Base-by-base conservation (phyloP, 805 yeast species). In the Henningerozyma blattae region DNA sequence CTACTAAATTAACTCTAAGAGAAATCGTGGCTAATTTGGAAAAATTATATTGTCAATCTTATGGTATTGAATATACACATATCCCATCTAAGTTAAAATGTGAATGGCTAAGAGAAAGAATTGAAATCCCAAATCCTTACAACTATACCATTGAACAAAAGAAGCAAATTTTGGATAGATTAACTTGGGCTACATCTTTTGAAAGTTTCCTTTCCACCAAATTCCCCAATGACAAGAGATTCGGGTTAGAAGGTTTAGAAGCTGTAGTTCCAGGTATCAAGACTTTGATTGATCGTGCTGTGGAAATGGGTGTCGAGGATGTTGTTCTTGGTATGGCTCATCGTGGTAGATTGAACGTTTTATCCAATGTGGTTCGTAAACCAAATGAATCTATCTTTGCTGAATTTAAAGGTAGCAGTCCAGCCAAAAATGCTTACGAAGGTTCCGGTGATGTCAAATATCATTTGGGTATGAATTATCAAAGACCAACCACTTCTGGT, bases 361-460 rank as follows among this genome's bases (percentile, higher is more conserved):
- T 91, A 63, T 85, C 97, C 40, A 91, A 91, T 67, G 97, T 91
- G 51, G 96, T 91, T 32, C 82, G 98, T 67, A 91, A 91, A 62
- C 97, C 98, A 52, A 87, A 91, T 59, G 97, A 89, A 68, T 86
- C 95, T 33, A 91, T 91, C 56, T 89, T 91, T 63, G 77, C 93
- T 34, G 98, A 91, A 68, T 91, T 91, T 60, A 72, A 86, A 35
- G 98, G 98, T 43, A 33, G 42, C 2, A 78, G 94, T 24, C 74
- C 79, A 51, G 78, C 80, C 50, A 75, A 79, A 48, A 95, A 85
- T 61, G 50, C 49, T 28, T 44, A 45, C 16, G 95, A 87, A 65
- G 97, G 97, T 48, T 84, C 95, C 20, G 98, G 98, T 64, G 99
- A 91, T 65, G 98, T 91, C 53, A 91, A 91, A 66, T 91, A 91